phyloP scores from a whole-genome alignment of 352 stramenopile species.

The Pythium vanterpoolii region DNA sequence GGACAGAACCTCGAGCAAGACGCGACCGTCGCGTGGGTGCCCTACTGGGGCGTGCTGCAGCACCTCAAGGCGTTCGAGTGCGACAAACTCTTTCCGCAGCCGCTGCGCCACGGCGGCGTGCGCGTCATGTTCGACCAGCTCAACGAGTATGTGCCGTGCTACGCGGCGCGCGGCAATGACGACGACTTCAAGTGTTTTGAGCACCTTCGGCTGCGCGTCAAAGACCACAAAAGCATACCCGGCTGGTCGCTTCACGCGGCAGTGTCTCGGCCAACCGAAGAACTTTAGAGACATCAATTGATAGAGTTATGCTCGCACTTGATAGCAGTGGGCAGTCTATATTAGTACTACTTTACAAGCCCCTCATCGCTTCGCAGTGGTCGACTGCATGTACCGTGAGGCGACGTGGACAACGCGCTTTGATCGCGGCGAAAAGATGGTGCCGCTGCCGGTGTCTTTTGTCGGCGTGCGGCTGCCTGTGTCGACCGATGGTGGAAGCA shows the following conservation, averaged over 20 bases:
- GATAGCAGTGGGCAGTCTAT: not conserved
- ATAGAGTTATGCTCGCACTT: not conserved
- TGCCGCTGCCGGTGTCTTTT: slow-evolving; percentile 7
- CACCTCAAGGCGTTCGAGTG: slow-evolving; percentile 36
- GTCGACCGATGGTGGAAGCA: slow-evolving; percentile 6
- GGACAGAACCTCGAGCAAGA: slow-evolving; percentile 77
- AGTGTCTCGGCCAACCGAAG: slow-evolving; percentile 2
- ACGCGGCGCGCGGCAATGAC: slow-evolving; percentile 25
- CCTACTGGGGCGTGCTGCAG: slow-evolving; percentile 69
- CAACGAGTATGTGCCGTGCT: slow-evolving; percentile 81
- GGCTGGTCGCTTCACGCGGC: slow-evolving; percentile 64
- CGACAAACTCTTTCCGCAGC: slow-evolving; percentile 50
- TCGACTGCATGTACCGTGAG: slow-evolving; percentile 24
- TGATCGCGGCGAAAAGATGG: slow-evolving; percentile 15
- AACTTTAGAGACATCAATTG: slow-evolving; percentile 10
- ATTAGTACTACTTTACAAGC: slow-evolving; percentile 4
- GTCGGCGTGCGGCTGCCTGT: slow-evolving; percentile 3
- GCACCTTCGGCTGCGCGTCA: slow-evolving; percentile 69
- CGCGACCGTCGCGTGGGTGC: slow-evolving; percentile 60
- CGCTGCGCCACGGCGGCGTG: slow-evolving; percentile 67
- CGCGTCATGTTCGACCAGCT: slow-evolving; percentile 62
- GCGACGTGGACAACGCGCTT: slow-evolving; percentile 25
- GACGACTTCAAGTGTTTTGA: slow-evolving; percentile 68
- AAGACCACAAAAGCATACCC: slow-evolving; percentile 76
- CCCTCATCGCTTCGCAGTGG: slow-evolving; percentile 7